A percentile compares a stretch with the other conserved stretches of the same genome.
phyloP scores from a whole-genome alignment of 108 stramenopile genomes.

The Conticribra guillardii region DNA sequence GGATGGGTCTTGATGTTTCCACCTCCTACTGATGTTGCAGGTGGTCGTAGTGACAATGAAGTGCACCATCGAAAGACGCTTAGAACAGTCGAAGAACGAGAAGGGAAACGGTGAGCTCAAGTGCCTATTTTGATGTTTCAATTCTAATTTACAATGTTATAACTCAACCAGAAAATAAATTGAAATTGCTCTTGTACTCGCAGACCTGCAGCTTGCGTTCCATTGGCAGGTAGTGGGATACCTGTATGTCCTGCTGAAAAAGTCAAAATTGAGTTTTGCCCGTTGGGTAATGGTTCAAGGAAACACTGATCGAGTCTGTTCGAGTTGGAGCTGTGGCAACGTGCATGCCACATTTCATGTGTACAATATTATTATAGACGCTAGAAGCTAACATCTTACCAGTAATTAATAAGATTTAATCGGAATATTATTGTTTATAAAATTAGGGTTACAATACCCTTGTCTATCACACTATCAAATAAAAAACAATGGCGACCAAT shows the following conservation, averaged over 20 bases:
- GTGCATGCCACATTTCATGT: too few relatives aligned
- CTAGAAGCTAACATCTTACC: too few relatives aligned
- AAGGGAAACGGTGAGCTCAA: constrained; percentile 47
- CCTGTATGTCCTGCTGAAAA: constrained; percentile 63
- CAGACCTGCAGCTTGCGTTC: constrained; percentile 64
- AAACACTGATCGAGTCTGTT: not conserved
- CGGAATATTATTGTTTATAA: too few relatives aligned
- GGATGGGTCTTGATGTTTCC: constrained; percentile 83
- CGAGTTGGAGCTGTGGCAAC: too few relatives aligned
- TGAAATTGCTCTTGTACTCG: too few relatives aligned
- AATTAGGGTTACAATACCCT: too few relatives aligned
- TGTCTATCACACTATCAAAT: too few relatives aligned
- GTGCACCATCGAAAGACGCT: not conserved
- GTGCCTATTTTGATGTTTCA: not conserved
- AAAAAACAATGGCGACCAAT: not conserved
- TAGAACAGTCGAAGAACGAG: constrained; percentile 31
- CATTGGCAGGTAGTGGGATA: constrained; percentile 55
- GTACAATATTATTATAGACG: too few relatives aligned
- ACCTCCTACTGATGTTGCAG: constrained; percentile 29
- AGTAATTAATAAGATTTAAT: too few relatives aligned
- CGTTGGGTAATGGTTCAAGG: not conserved
- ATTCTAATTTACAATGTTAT: not conserved
- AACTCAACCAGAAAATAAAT: too few relatives aligned
- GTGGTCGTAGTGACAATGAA: not conserved
- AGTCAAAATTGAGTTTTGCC: constrained; percentile 70